Percentiles rank a stretch among this genome's conserved stretches.
phyloP scores from a whole-genome alignment of 331 rosid genomes.

The Malus hybrid region DNA sequence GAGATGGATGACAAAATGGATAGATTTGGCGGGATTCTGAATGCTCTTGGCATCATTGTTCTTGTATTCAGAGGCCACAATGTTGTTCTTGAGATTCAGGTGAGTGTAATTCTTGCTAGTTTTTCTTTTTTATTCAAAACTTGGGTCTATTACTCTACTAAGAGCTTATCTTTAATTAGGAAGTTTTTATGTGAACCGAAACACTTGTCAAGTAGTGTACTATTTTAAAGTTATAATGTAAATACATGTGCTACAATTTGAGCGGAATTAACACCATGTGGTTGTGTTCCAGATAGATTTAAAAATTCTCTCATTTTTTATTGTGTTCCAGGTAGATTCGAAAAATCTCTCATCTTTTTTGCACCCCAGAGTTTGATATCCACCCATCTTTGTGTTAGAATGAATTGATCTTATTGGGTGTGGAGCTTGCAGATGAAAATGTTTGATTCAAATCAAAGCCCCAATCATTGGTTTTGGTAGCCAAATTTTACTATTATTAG shows the following conservation, averaged over 20 bases:
- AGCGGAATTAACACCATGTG: too few relatives aligned
- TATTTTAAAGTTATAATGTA: too few relatives aligned
- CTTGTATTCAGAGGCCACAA: constrained; percentile 67
- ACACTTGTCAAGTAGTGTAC: too few relatives aligned
- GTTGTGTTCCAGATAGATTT: too few relatives aligned
- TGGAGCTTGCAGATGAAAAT: background rate
- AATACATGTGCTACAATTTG: too few relatives aligned
- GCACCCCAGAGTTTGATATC: background rate
- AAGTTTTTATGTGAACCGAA: too few relatives aligned
- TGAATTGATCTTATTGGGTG: background rate
- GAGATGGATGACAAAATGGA: background rate
- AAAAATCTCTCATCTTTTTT: background rate
- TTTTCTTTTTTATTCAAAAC: background rate
- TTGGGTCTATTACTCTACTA: too few relatives aligned
- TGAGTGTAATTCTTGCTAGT: background rate
- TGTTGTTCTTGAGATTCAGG: constrained; percentile 72
- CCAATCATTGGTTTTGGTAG: background rate
- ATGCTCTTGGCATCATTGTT: constrained; percentile 45
- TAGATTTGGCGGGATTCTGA: constrained; percentile 18
- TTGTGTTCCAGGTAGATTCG: too few relatives aligned
- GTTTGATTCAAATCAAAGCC: background rate
- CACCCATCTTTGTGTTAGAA: background rate
- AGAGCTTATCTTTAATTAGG: too few relatives aligned
- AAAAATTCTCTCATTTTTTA: too few relatives aligned
- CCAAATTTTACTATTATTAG: background rate